Evolutionary conservation across 176 grass and related monocot species (phyloP).

Genomic region (Dendrocalamus sinicus): DNA sequence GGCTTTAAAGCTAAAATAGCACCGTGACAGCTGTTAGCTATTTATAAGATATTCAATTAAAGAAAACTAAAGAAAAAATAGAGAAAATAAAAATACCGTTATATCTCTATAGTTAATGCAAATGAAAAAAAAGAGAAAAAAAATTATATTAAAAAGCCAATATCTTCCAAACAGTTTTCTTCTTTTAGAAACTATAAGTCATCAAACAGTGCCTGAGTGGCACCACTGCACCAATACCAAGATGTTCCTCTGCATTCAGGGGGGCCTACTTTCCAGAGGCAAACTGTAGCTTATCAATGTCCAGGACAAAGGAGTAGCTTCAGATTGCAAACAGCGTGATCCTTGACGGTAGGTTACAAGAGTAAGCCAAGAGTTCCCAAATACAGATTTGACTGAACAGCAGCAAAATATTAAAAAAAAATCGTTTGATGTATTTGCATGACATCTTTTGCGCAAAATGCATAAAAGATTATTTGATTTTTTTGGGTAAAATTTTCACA

Average conservation of each 20-base stretch:
- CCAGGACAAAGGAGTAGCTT: neutral
- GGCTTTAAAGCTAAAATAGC: too few relatives aligned
- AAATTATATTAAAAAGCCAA: too few relatives aligned
- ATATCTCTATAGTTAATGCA: too few relatives aligned
- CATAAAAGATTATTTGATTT: slow-evolving; percentile 26
- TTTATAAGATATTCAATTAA: too few relatives aligned
- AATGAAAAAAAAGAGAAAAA: too few relatives aligned
- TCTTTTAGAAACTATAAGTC: too few relatives aligned
- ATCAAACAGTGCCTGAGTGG: neutral
- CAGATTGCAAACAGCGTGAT: neutral
- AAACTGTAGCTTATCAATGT: neutral
- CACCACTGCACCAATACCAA: neutral
- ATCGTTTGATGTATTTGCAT: neutral
- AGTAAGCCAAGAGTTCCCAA: neutral
- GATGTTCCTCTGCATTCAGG: neutral
- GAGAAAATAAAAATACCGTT: too few relatives aligned
- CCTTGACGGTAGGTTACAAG: neutral
- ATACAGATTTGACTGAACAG: neutral
- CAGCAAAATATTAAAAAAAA: neutral
- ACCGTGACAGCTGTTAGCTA: too few relatives aligned
- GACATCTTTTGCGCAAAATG: neutral
- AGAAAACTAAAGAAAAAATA: too few relatives aligned
- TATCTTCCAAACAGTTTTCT: too few relatives aligned
- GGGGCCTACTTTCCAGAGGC: neutral
- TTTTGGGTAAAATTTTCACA: neutral